These are phyloP conservation scores for Arachnopeziza araneosa DNA, from an alignment of 2,329 filamentous ascomycete species.

Conservation along the genomic window DNA sequence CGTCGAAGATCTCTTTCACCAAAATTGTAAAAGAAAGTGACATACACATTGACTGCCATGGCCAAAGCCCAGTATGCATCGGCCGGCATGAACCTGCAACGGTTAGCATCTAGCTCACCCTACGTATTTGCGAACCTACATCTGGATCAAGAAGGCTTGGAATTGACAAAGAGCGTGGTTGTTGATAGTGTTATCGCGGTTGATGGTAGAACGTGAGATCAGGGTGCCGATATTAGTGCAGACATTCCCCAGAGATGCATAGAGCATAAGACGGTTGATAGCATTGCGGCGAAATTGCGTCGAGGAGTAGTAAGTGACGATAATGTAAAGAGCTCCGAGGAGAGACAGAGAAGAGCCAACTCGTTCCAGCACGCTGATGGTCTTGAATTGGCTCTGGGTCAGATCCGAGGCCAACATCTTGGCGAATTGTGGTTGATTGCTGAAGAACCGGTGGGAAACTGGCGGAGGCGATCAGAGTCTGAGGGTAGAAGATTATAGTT, in stretches of 20 bases:
- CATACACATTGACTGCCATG: conserved; percentile 79
- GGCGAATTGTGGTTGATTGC: neutral
- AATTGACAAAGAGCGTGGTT: conserved; percentile 49
- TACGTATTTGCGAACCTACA: conserved; percentile 45
- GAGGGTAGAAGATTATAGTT: no score
- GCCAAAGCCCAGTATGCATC: conserved; percentile 73
- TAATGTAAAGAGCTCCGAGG: conserved; percentile 1
- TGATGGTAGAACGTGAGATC: conserved; percentile 16
- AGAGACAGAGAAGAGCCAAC: conserved; percentile 3
- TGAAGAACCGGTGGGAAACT: neutral
- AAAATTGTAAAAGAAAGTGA: conserved; percentile 74
- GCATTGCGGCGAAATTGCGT: neutral
- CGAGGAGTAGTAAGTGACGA: conserved; percentile 1
- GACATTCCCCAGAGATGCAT: conserved; percentile 3
- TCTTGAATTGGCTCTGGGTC: neutral
- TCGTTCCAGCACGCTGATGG: neutral
- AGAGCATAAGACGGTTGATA: conserved; percentile 4
- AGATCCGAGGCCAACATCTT: neutral
- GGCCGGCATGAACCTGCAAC: conserved; percentile 66
- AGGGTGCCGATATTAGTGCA: conserved; percentile 7
- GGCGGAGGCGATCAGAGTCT: neutral
- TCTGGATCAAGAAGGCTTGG: conserved; percentile 76
- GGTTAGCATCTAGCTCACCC: neutral
- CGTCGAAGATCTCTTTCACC: conserved; percentile 56
- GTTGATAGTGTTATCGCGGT: conserved; percentile 1